Evolutionary conservation across 257 asterid species (phyloP), one percentile per base, ranked within the genome.

Genomic region (Prunella vulgaris): DNA sequence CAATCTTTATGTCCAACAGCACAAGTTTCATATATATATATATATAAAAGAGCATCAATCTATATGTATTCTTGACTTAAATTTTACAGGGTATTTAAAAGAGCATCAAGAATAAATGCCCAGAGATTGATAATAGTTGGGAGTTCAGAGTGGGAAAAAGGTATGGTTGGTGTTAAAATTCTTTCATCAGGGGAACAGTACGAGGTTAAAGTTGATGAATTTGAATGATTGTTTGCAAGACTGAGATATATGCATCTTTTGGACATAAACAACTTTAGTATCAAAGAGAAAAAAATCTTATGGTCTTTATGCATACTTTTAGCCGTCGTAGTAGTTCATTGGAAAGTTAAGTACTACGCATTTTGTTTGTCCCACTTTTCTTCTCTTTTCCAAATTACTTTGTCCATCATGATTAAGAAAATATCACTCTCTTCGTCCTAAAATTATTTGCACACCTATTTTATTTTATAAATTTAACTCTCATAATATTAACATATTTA

Each of bases 111-210:
- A 59, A 74, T 93, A 62, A 85, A 88, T 79, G 98, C 98, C 25
- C 76, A 73, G 71, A 86, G 97, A 77, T 83, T 93, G 78, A 69
- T 93, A 65, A 72, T 93, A 65, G 97, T 93, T 18, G 98, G 98
- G 66, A 84, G 76, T 51, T 80, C 83, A 4, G 98, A 93, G 84
- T 90, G 97, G 98, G 81, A 86, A 70, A 87, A 87, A 75, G 98
- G 98, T 37, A 83, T 85, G 95, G 96, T 93, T 68, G 38, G 85
- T 56, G 95, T 93, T 60, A 93, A 92, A 76, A 79, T 80, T 77
- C 97, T 93, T 71, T 81, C 95, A 3, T 74, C 98, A 13, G 97
- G 96, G 3, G 87, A 88, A 60, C 98, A 93, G 40, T 75, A 73
- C n/a, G 92, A 88, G 84, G 61, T 90, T 53, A 85, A 82, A 84